phyloP scores from a whole-genome alignment of 2,329 filamentous ascomycete species.

The Hansfordia pulvinata region DNA sequence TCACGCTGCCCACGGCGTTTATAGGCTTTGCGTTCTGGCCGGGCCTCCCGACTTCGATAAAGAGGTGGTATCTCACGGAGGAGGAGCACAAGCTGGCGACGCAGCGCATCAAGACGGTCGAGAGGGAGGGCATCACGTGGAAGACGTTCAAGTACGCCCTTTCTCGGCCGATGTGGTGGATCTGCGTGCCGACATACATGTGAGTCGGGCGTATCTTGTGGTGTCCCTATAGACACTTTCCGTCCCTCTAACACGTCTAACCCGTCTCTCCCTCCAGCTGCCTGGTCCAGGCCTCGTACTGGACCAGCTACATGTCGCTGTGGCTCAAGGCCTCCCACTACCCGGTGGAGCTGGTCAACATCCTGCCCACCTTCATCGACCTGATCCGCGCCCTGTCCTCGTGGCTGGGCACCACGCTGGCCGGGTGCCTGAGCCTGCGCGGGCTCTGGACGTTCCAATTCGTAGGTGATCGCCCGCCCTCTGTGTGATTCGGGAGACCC shows the following conservation, averaged over 20 bases:
- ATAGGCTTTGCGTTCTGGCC: conserved; percentile 11
- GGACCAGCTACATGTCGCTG: conserved; percentile 32
- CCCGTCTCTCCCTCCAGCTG: no score
- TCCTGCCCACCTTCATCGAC: conserved; percentile 31
- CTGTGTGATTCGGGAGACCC: no score
- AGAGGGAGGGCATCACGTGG: conserved; percentile 9
- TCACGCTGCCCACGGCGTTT: conserved; percentile 2
- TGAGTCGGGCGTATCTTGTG: conserved; percentile 22
- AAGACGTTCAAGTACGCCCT: conserved; percentile 10
- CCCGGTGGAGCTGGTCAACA: conserved; percentile 32
- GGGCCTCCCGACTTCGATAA: conserved; percentile 16
- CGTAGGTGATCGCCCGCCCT: no score
- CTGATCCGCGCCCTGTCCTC: conserved; percentile 33
- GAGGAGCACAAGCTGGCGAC: conserved; percentile 13
- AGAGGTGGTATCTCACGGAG: conserved; percentile 14
- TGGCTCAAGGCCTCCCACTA: conserved; percentile 36
- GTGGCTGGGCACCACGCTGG: conserved; percentile 33
- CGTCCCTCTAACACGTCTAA: neutral
- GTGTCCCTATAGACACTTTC: conserved; percentile 3
- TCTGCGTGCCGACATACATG: conserved; percentile 18
- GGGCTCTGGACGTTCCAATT: conserved; percentile 15
- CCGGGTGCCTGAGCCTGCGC: conserved; percentile 16
- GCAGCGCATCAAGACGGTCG: conserved; percentile 10
- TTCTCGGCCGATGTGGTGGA: conserved; percentile 10
- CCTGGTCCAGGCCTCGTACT: conserved; percentile 31